phyloP scores from a whole-genome alignment of 257 asterid genomes.

The Nicotiana undulata region DNA sequence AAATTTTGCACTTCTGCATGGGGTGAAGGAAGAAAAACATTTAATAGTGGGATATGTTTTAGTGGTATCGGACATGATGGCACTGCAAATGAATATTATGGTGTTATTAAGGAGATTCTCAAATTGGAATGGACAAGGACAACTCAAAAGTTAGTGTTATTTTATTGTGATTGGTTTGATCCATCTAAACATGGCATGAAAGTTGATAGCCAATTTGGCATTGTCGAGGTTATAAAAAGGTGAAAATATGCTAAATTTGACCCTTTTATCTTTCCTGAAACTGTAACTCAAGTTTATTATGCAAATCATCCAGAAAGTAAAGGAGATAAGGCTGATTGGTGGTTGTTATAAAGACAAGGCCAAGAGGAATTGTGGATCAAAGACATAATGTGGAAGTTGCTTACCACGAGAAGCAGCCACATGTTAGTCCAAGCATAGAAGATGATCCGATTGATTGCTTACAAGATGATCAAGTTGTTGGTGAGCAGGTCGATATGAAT shows the following conservation, averaged over 20 bases:
- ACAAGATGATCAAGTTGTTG: background rate
- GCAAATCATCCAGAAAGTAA: background rate
- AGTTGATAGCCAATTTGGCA: background rate
- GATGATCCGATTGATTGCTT: background rate
- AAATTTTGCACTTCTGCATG: too few species aligned
- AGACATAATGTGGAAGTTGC: background rate
- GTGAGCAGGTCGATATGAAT: background rate
- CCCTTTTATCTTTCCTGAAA: too few species aligned
- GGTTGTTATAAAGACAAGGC: background rate
- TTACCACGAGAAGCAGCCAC: background rate
- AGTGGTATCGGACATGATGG: too few species aligned
- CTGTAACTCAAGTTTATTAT: too few species aligned
- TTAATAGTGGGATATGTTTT: too few species aligned
- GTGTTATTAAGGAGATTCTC: too few species aligned
- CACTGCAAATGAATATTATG: too few species aligned
- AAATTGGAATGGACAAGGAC: background rate
- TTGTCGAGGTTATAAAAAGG: conserved; percentile 11
- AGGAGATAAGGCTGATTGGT: background rate
- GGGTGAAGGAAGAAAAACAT: too few species aligned
- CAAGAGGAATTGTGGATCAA: background rate
- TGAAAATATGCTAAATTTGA: conserved; percentile 7
- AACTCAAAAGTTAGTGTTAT: background rate
- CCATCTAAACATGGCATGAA: too few species aligned
- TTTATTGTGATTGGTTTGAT: background rate
- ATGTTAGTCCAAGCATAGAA: background rate